Percentiles rank a stretch among this genome's conserved stretches.
Evolutionary conservation across 2,329 filamentous ascomycete species (phyloP).

Genomic region (Rhynchosporium graminicola): DNA sequence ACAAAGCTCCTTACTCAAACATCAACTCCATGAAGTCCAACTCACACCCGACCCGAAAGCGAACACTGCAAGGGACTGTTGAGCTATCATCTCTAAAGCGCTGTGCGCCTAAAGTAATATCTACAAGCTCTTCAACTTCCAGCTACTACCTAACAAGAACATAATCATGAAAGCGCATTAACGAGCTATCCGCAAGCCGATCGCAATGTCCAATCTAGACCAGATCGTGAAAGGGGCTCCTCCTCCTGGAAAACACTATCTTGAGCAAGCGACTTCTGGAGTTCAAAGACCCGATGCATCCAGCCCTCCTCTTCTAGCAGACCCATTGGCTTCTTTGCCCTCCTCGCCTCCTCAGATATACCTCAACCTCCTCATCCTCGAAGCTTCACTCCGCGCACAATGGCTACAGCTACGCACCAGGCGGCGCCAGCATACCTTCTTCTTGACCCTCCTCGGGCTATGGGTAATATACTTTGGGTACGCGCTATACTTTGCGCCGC

Average conservation of each 20-base stretch:
- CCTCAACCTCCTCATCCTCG: constrained; percentile 94
- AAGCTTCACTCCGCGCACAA: constrained; percentile 88
- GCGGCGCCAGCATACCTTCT: constrained; percentile 89
- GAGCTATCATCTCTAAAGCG: not conserved
- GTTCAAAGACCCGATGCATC: constrained; percentile 40
- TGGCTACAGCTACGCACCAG: constrained; percentile 88
- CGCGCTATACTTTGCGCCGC: constrained; percentile 89
- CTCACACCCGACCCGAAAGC: not conserved
- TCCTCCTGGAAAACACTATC: constrained; percentile 53
- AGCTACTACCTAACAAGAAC: not conserved
- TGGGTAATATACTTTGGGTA: constrained; percentile 90
- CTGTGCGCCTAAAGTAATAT: constrained; percentile 5
- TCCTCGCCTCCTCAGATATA: constrained; percentile 65
- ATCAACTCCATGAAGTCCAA: constrained; percentile 8
- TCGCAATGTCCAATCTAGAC: constrained; percentile 52
- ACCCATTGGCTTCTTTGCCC: constrained; percentile 40
- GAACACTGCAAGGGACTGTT: not conserved
- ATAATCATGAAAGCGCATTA: constrained; percentile 20
- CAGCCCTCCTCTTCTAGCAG: constrained; percentile 39
- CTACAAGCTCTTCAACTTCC: not conserved
- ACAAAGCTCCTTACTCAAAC: constrained; percentile 1
- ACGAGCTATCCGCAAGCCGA: constrained; percentile 28
- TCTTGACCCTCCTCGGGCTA: constrained; percentile 73
- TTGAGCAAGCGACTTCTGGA: constrained; percentile 42
- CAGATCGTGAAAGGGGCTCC: constrained; percentile 91